A percentile compares a stretch with the other conserved stretches of the same genome.
These are phyloP conservation scores for Aspergillus nidulans DNA, from an alignment of 495 filamentous ascomycete genomes.

Conservation along the genomic window DNA sequence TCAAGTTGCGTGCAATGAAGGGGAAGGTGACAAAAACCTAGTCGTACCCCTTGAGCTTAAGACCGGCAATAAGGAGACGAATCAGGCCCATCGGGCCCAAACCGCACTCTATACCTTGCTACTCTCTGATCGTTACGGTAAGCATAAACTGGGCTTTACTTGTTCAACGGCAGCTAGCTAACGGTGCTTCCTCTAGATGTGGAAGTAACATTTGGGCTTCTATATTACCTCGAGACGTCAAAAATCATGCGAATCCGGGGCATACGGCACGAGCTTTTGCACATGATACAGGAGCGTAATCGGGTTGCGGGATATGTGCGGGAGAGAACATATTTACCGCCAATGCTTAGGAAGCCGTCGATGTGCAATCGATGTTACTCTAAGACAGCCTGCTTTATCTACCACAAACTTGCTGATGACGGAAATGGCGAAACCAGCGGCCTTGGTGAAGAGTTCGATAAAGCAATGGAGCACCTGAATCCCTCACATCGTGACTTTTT, in stretches of 20 bases:
- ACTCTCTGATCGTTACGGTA: conserved; percentile 86
- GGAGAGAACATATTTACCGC: conserved; percentile 73
- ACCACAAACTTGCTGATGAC: conserved; percentile 85
- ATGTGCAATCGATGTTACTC: conserved; percentile 83
- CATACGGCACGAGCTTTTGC: conserved; percentile 77
- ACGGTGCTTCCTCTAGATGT: conserved; percentile 51
- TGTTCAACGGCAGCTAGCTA: conserved; percentile 2
- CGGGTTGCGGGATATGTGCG: conserved; percentile 76
- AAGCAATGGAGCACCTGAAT: conserved; percentile 68
- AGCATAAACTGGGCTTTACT: conserved; percentile 16
- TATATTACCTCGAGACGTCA: conserved; percentile 91
- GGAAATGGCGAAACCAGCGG: conserved; percentile 77
- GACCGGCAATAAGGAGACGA: conserved; percentile 76
- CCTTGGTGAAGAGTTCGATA: conserved; percentile 68
- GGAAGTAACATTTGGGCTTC: conserved; percentile 77
- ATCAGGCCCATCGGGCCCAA: conserved; percentile 78
- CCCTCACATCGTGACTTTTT: conserved; percentile 76
- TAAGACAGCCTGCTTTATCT: conserved; percentile 82
- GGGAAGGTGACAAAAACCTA: conserved; percentile 56
- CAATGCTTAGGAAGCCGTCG: conserved; percentile 75
- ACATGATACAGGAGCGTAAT: conserved; percentile 97
- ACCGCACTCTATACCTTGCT: conserved; percentile 92
- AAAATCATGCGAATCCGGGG: conserved; percentile 80
- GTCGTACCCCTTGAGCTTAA: conserved; percentile 93
- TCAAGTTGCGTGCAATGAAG: conserved; percentile 75